Conservation (phyloP, 208 protist species). For the Tritrichomonas musculus region DNA sequence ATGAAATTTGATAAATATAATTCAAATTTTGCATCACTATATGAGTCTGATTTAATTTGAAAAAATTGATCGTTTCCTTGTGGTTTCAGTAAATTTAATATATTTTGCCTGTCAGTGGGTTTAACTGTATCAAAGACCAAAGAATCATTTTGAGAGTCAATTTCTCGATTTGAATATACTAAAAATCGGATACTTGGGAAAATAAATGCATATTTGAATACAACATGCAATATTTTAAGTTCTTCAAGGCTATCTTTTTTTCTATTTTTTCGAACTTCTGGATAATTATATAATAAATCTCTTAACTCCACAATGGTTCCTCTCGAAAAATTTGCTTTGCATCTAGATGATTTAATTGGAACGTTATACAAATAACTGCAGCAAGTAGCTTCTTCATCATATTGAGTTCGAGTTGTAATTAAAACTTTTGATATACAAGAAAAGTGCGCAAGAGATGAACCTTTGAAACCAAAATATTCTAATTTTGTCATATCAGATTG, state of each 20-base stretch:
- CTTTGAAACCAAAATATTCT: conserved; percentile 81
- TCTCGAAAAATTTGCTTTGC: neutral
- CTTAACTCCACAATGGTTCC: neutral
- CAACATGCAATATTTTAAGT: neutral
- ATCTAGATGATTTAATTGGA: neutral
- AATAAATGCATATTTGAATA: neutral
- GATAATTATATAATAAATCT: conserved; percentile 20
- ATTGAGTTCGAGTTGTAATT: neutral
- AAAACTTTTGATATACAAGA: neutral
- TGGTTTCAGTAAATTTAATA: neutral
- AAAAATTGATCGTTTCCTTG: neutral
- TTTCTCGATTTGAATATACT: neutral
- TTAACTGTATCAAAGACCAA: neutral
- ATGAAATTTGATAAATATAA: neutral
- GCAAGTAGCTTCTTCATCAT: neutral
- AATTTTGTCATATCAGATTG: conserved; percentile 64
- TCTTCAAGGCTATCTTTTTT: neutral
- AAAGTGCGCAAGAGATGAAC: conserved; percentile 83
- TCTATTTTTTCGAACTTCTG: neutral
- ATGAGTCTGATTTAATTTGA: no score
- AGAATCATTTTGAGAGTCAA: neutral
- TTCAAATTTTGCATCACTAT: neutral
- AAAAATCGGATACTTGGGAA: neutral
- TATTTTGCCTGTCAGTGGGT: neutral
- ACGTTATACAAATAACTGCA: neutral